Base-by-base conservation (phyloP, 2,329 filamentous ascomycete genomes). In the Ascochyta pisi region DNA sequence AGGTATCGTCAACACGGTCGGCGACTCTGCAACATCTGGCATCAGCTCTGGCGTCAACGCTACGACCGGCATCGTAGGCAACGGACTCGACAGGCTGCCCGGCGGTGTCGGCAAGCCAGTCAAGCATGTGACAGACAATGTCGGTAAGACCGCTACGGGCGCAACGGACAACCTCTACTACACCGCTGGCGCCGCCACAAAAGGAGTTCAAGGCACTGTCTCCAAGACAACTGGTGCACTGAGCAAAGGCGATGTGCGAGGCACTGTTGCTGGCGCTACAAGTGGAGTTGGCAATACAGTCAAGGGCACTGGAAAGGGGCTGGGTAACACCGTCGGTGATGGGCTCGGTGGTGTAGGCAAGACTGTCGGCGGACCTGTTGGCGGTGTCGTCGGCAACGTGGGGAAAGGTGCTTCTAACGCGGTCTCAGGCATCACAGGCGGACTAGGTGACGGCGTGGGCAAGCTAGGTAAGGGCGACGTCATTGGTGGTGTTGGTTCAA, bases 391-490 rank as follows among this genome's bases (percentile, higher is more conserved):
- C 13, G 71, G 73, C 33, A 77, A 77, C 16, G 73, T 79, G 3
- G 77, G 76, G 2, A 79, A 78, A 48, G 72, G 78, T 3, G 73
- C 76, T 4, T 73, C 73, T 3, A 73, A 78, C 55, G 76, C 77
- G 7, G 76, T 79, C 2, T 66, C 68, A 5, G 76, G 77, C 2
- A 69, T 78, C 23, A 77, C 76, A 2, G 69, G 74, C 4, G 79
- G 79, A 3, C 44, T 81, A 3, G 79, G 78, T 4, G 76, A 78
- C n/a, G 78, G 78, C 1, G 76, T 81, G 5, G 75, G 74, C 3
- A 79, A 79, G 59, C 48, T 81, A 1, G 78, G 78, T 0, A 77
- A 75, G 42, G 79, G 79, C 0, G 76, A 81, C 63, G 64, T 81
- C 2, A 66, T 80, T 23, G 79, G 79, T 2, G 77, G 77, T 2